Base-by-base conservation (phyloP, 2,329 filamentous ascomycete species). In the Hymenoscyphus fructigenus region DNA sequence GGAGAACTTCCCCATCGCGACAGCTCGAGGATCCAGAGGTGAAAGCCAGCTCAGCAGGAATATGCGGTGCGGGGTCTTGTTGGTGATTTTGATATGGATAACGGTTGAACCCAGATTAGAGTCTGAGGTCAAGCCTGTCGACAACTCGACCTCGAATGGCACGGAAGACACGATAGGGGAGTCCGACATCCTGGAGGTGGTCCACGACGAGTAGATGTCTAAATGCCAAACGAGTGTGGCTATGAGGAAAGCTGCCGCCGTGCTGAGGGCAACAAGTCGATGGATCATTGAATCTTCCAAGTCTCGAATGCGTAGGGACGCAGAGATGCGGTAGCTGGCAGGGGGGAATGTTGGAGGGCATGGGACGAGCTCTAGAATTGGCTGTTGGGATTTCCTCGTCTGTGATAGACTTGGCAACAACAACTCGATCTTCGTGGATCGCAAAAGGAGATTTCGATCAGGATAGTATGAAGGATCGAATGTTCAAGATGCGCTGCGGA, bases 41-140 rank as follows among this genome's bases (percentile, higher is more conserved):
- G 72, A 77, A 2, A 71, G 74, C 78, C 78, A 80, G 65, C 68
- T 73, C 3, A 80, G 68, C 5, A 80, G 55, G 0, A 74, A 79
- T 15, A 78, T 62, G 15, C 73, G 62, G 2, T 69, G 59, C 4
- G 70, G 58, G 0, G 73, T 71, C 1, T 68, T 65, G 50, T 78
- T 79, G 17, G 59, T 58, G 5, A 72, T 38, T 10, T 61, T 63
- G 36, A 71, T 61, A 76, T 65, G n/a, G 71, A 69, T 23, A 23
- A 38, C 38, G 2, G 36, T 57, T n/a, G 60, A 47, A 20, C 50
- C 65, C 34, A 55, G 66, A 41, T 36, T 28, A 38, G 55, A 68
- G 10, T 26, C 23, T 6, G 53, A 20, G 12, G 36, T 38, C 9
- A 56, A 17, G 1, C 64, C 57, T 3, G 53, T 53, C 26, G 64